A percentile compares a stretch with the other conserved stretches of the same genome.
Evolutionary conservation across 2,329 filamentous ascomycete genomes (phyloP).

Genomic region (Apiospora malaysiana): DNA sequence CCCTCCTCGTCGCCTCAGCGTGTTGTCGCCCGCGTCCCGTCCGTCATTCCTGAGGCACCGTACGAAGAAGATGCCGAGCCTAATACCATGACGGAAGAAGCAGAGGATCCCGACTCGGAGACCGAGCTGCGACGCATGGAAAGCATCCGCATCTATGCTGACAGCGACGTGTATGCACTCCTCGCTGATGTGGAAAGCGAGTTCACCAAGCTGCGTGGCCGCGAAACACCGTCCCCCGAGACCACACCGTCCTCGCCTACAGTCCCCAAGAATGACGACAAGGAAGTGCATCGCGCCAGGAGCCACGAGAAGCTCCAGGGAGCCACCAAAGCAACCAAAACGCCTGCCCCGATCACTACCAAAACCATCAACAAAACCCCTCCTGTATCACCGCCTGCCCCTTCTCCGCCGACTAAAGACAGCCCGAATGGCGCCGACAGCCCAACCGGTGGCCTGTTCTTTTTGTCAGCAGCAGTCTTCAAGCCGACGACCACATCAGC

Average conservation of each 20-base stretch:
- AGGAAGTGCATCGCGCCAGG: conserved; percentile 51
- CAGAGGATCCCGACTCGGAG: conserved; percentile 34
- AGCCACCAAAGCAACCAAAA: not conserved
- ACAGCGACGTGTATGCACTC: conserved; percentile 69
- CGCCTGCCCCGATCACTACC: not conserved
- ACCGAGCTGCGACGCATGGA: conserved; percentile 49
- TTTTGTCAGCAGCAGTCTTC: conserved; percentile 59
- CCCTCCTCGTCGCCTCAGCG: conserved; percentile 56
- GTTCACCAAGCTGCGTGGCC: conserved; percentile 53
- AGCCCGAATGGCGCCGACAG: conserved; percentile 32
- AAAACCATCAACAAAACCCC: conserved; percentile 31
- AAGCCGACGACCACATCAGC: conserved; percentile 42
- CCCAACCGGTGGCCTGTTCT: conserved; percentile 41
- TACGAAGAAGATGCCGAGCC: conserved; percentile 50
- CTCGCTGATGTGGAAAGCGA: conserved; percentile 71
- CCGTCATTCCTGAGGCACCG: conserved; percentile 60
- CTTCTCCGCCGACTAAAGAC: conserved; percentile 44
- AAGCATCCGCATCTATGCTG: conserved; percentile 72
- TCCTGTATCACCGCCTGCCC: conserved; percentile 38
- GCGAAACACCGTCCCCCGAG: not conserved
- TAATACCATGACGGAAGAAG: conserved; percentile 22
- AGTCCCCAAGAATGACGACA: conserved; percentile 44
- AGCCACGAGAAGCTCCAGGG: conserved; percentile 59
- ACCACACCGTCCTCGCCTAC: conserved; percentile 21
- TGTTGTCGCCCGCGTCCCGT: conserved; percentile 59